Conservation (phyloP, 352 stramenopile genomes). For the Globisporangium radiosum region DNA sequence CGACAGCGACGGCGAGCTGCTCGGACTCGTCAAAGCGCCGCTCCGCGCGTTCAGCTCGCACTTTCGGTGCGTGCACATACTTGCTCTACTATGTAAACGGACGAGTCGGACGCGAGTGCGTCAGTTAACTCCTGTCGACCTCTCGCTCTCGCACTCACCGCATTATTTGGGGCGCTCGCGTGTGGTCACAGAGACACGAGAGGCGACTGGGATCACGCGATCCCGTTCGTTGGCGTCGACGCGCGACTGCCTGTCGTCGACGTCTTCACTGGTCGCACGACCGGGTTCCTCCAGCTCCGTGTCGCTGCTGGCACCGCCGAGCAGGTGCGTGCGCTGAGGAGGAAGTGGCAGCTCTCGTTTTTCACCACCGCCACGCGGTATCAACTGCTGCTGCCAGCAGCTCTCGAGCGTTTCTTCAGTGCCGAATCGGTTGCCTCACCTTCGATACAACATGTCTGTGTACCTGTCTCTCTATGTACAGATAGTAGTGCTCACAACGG, state of each 20-base stretch:
- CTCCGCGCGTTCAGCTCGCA: constrained; percentile 15
- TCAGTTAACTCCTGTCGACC: too few relatives aligned
- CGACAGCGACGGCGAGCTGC: constrained; percentile 13
- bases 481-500: constrained; percentile 26
- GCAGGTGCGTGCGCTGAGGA: constrained; percentile 23
- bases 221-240: constrained; percentile 30
- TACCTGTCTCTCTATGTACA: neutral
- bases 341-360: too few relatives aligned
- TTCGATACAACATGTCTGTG: neutral
- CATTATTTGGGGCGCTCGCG: too few relatives aligned
- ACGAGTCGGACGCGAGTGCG: too few relatives aligned
- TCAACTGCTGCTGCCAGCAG: too few relatives aligned
- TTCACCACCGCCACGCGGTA: too few relatives aligned
- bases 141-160: too few relatives aligned
- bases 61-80: constrained; percentile 19
- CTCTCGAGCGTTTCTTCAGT: neutral
- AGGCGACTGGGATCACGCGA: constrained; percentile 2
- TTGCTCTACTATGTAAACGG: neutral
- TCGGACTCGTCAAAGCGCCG: constrained; percentile 31
- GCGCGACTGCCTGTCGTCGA: constrained; percentile 30
- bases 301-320: constrained; percentile 44
- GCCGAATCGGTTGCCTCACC: neutral
- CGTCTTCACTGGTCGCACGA: constrained; percentile 26
- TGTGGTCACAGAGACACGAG: neutral
- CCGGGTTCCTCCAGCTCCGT: constrained; percentile 27